phyloP scores from a whole-genome alignment of 1,284 basidiomycete genomes.

The Takashimella koratensis region DNA sequence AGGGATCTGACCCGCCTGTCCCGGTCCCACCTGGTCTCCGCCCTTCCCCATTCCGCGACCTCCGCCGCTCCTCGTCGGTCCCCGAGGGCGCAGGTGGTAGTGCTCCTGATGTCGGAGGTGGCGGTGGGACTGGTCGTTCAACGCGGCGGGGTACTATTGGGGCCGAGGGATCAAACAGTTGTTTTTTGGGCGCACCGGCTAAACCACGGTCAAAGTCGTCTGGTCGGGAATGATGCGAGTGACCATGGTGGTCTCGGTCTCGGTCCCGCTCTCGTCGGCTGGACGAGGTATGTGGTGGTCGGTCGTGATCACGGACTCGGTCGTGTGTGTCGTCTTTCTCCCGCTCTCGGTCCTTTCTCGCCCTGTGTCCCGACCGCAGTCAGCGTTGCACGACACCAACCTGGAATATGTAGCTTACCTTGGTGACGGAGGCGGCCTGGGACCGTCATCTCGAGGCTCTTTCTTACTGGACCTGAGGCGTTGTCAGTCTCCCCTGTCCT shows the following conservation, averaged over 20 bases:
- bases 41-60: background rate
- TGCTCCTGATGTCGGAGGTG: background rate
- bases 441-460: background rate
- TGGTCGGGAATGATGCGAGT: background rate
- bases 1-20: background rate
- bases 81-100: conserved; percentile 4
- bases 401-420: background rate
- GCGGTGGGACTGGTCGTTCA: background rate
- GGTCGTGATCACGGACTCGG: background rate
- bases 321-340: background rate
- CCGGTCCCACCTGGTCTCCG: conserved; percentile 2
- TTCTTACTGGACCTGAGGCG: background rate
- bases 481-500: too few species aligned
- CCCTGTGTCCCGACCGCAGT: background rate
- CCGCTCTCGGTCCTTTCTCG: background rate
- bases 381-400: too few species aligned
- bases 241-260: background rate
- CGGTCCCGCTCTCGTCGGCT: background rate
- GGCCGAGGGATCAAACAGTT: conserved; percentile 13
- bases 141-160: background rate
- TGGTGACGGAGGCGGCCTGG: background rate
- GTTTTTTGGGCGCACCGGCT: background rate
- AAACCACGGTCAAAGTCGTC: conserved; percentile 19
- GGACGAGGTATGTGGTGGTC: background rate
- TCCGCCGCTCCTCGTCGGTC: background rate